phyloP scores from a whole-genome alignment of 1,284 basidiomycete species.

The Pseudozyma sp. region DNA sequence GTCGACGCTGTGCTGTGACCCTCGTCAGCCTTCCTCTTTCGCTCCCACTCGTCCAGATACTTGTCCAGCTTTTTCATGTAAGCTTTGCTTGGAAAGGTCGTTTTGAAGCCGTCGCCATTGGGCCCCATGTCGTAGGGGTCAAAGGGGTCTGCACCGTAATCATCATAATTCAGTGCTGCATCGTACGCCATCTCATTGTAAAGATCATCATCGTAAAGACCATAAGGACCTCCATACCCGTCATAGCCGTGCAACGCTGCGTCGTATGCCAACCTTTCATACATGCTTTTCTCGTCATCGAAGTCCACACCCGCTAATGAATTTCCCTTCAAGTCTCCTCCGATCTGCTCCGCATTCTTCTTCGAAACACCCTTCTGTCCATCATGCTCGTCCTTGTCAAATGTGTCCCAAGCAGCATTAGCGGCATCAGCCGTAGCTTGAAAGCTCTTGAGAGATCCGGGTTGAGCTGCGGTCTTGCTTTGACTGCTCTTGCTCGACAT shows the following conservation, averaged over 20 bases:
- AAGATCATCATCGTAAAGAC: background rate
- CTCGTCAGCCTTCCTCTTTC: slow-evolving; percentile 1
- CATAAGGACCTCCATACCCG: background rate
- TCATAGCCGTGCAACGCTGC: background rate
- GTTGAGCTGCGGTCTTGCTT: too few relatives aligned
- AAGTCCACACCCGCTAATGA: background rate
- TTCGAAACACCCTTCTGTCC: too few relatives aligned
- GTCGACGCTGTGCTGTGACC: background rate
- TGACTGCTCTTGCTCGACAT: too few relatives aligned
- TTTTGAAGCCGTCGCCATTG: background rate
- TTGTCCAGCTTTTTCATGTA: background rate
- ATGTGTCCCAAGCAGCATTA: too few relatives aligned
- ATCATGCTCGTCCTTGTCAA: too few relatives aligned
- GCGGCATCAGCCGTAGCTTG: too few relatives aligned
- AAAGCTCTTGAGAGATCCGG: too few relatives aligned
- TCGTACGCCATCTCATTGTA: too few relatives aligned
- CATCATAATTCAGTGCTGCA: background rate
- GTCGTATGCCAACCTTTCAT: background rate
- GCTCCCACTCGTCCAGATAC: background rate
- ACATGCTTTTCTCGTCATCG: slow-evolving; percentile 3
- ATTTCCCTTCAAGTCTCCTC: too few relatives aligned
- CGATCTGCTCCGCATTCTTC: too few relatives aligned
- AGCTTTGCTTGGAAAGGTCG: background rate
- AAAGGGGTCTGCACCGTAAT: background rate
- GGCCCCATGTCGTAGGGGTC: background rate